A percentile compares a stretch with the other conserved stretches of the same genome.
Evolutionary conservation across 2,329 filamentous ascomycete genomes (phyloP).

Genomic region (Colletotrichum karsti): DNA sequence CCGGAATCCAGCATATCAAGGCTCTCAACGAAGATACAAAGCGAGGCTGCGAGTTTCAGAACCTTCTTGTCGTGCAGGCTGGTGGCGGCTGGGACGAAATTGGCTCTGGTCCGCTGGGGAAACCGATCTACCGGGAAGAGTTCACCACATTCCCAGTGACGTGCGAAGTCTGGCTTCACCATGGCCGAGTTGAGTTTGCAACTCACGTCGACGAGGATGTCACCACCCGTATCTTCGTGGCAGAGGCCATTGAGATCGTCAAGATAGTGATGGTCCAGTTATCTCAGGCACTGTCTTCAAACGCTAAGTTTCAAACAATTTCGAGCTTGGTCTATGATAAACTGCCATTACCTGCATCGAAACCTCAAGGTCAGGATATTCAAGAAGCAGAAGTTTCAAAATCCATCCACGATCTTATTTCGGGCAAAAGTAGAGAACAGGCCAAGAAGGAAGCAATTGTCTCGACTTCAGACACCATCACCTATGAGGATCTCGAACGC

Average conservation of each 20-base stretch:
- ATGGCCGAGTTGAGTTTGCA: conserved; percentile 6
- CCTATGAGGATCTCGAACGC: not conserved
- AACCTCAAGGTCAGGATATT: no score
- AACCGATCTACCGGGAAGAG: conserved; percentile 19
- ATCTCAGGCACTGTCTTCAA: not conserved
- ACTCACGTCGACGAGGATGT: conserved; percentile 20
- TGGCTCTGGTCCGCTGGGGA: conserved; percentile 3
- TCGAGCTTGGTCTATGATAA: not conserved
- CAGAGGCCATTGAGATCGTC: conserved; percentile 3
- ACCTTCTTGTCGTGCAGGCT: conserved; percentile 39
- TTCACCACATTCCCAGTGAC: conserved; percentile 23
- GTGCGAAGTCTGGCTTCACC: conserved; percentile 15
- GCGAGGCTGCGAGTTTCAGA: conserved; percentile 35
- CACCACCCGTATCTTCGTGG: conserved; percentile 10
- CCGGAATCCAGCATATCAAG: conserved; percentile 31
- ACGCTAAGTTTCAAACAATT: not conserved
- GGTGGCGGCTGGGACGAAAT: conserved; percentile 12
- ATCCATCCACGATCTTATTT: not conserved
- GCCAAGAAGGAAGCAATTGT: not conserved
- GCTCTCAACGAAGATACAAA: conserved; percentile 25
- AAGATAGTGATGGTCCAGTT: conserved; percentile 15
- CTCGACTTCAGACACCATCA: not conserved
- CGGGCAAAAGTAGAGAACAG: not conserved
- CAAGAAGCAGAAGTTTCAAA: not conserved
- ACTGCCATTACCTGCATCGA: not conserved